Evolutionary conservation across 768 basidiomycete genomes (phyloP), one percentile per base, ranked within the genome.

Genomic region (Lactarius psammicola): DNA sequence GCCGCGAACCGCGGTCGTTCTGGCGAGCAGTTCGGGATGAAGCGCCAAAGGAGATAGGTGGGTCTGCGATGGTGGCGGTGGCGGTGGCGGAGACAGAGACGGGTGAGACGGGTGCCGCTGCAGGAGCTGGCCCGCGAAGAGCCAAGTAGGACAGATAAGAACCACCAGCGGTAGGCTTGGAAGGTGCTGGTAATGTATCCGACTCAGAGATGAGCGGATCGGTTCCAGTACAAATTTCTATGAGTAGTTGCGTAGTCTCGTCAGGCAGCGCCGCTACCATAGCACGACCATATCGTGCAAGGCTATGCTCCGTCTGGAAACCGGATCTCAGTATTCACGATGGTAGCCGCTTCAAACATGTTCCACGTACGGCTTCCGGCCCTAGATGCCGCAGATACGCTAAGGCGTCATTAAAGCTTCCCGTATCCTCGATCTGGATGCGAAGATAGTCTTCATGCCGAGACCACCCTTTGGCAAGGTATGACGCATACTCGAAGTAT

Each of bases 401-500:
- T 67, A 97, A 77, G 0, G 95, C 97, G 70, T 94, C 94, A 58
- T 76, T 80, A 71, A 87, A 93, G 66, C 93, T 86, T 15, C 85
- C 87, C 0, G 89, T 87, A 77, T 98, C 97, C 76, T 98, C 95
- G 56, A 99, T 90, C 76, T 95, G 89, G 56, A 98, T 95, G 64
- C 92, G 81, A 49, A 99, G 76, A 75, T 94, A 98, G 70, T 98
- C 96, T 71, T 95, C 94, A 69, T 98, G 94, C 26, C 91, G 78
- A 34, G 89, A 87, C 75, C 94, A 98, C 73, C 93, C 92, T 78
- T 87, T 87, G 23, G 97, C 96, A 18, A 99, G 83, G 74, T 95
- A 98, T 1, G 87, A 86, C 1, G 96, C 96, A 73, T 98, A 96
- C 63, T 95, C 89, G 71, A 92, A 97, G 75, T 96, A 98, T 0